phyloP scores from a whole-genome alignment of 2,329 filamentous ascomycete genomes.

The Penicillium capsulatum region DNA sequence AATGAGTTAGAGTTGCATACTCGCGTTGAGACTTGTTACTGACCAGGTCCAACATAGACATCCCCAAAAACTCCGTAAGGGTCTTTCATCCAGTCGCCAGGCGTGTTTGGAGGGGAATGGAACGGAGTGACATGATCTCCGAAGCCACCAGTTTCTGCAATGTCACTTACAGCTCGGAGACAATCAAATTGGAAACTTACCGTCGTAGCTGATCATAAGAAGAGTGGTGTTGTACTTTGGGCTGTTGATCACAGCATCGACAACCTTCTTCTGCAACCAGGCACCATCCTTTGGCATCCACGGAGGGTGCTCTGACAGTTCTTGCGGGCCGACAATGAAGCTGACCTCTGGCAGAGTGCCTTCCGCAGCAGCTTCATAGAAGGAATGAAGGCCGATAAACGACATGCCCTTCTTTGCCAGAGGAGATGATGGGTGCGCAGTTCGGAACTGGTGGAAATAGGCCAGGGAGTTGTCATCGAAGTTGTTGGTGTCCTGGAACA shows the following conservation, averaged over 20 bases:
- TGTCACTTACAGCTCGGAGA: conserved; percentile 1
- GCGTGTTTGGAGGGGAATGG: conserved; percentile 47
- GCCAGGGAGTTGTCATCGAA: conserved; percentile 54
- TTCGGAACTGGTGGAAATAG: conserved; percentile 53
- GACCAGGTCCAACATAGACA: conserved; percentile 42
- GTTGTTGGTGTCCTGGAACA: conserved; percentile 50
- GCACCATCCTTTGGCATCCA: conserved; percentile 52
- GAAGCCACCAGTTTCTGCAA: conserved; percentile 51
- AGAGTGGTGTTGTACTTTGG: conserved; percentile 49
- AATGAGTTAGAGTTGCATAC: conserved; percentile 1
- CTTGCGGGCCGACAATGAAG: conserved; percentile 49
- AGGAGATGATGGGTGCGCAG: conserved; percentile 39
- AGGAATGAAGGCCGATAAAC: conserved; percentile 47
- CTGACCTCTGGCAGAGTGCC: conserved; percentile 52
- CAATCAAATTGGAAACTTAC: conserved; percentile 20
- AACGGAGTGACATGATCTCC: conserved; percentile 54
- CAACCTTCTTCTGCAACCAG: conserved; percentile 53
- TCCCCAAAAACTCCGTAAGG: conserved; percentile 42
- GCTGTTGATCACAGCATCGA: conserved; percentile 49
- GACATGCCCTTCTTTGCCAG: conserved; percentile 48
- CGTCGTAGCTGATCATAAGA: conserved; percentile 51
- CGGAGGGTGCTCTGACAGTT: conserved; percentile 53
- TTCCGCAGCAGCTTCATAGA: conserved; percentile 49
- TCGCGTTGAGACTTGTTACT: conserved; percentile 4
- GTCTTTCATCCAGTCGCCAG: conserved; percentile 53